Evolutionary conservation across 2,329 filamentous ascomycete species (phyloP), one percentile per base, ranked within the genome.

Genomic region (Akanthomyces muscarius): DNA sequence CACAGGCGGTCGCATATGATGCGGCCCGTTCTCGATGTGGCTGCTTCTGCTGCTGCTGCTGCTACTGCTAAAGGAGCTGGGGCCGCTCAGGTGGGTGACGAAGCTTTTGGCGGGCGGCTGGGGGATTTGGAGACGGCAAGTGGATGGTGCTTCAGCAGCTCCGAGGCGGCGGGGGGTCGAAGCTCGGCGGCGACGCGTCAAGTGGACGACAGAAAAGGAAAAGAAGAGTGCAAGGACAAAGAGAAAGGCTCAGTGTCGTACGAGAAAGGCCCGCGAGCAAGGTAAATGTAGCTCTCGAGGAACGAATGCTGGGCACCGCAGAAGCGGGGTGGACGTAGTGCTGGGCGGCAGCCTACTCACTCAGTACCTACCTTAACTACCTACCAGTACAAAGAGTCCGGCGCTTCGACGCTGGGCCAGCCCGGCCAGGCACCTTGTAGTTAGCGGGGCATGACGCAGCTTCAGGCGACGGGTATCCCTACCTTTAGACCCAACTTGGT

Each of bases 1-100:
- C 42, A 63, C 47, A 53, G 50, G 57, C 44, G 72, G 69, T 69
- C 68, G 70, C 69, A 66, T 68, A 60, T 62, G 65, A 74, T 74
- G 73, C 72, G 72, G 70, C 72, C 72, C 60, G 68, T 65, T 66
- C 51, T 67, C 66, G 66, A 69, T 64, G 65, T 66, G 66, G 62
- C 64, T 64, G 55, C 54, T 55, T 57, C 28, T 59, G 33, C n/a
- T 45, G 51, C 28, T 30, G 59, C 36, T 41, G 55, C n/a, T 30
- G 47, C 21, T 41, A 33, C n/a, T 23, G 45, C 45, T 21, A 21
- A 25, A 48, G 44, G 30, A 50, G 14, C 59, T 38, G 51, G 47
- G 57, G 21, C 47, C 16, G 21, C n/a, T 28, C 14, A 23, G 33
- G 44, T 21, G 18, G 42, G 55, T 25, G 55, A 58, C 28, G 55